Conservation (phyloP, 2,329 filamentous ascomycete species). For the Ophiostoma populinum region DNA sequence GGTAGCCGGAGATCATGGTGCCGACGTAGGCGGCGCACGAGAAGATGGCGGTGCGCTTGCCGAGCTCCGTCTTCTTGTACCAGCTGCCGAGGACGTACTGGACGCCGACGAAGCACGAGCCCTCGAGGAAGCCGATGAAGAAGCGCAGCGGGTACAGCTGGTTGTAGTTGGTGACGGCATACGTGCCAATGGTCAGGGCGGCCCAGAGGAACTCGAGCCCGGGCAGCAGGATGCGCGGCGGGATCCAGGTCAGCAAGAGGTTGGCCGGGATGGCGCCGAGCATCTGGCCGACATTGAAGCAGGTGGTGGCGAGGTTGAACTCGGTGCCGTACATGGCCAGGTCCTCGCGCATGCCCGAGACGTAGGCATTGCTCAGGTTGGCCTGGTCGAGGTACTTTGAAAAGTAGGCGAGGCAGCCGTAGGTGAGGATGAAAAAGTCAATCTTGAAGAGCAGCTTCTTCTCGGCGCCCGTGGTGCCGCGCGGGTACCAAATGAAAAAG, state of each 20-base stretch:
- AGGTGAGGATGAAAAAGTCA: constrained; percentile 17
- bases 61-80: constrained; percentile 42
- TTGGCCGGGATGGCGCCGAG: constrained; percentile 12
- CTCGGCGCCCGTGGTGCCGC: constrained; percentile 12
- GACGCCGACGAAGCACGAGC: constrained; percentile 35
- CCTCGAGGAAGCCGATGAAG: constrained; percentile 35
- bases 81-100: constrained; percentile 31
- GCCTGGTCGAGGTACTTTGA: constrained; percentile 15
- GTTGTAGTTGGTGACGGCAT: constrained; percentile 8
- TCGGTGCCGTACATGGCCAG: constrained; percentile 24
- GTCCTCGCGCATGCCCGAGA: constrained; percentile 28
- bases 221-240: constrained; percentile 8
- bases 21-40: constrained; percentile 39
- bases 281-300: constrained; percentile 13
- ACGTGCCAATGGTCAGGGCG: constrained; percentile 11
- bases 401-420: constrained; percentile 15
- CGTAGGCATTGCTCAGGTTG: constrained; percentile 24
- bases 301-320: constrained; percentile 21
- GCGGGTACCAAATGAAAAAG: constrained; percentile 16
- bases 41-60: constrained; percentile 45
- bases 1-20: constrained; percentile 16
- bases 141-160: constrained; percentile 31
- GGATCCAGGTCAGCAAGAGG: constrained; percentile 12
- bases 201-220: constrained; percentile 10
- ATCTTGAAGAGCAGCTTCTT: constrained; percentile 17